Evolutionary conservation across 2,329 filamentous ascomycete species (phyloP).

Genomic region (Zymoseptoria crescenta): DNA sequence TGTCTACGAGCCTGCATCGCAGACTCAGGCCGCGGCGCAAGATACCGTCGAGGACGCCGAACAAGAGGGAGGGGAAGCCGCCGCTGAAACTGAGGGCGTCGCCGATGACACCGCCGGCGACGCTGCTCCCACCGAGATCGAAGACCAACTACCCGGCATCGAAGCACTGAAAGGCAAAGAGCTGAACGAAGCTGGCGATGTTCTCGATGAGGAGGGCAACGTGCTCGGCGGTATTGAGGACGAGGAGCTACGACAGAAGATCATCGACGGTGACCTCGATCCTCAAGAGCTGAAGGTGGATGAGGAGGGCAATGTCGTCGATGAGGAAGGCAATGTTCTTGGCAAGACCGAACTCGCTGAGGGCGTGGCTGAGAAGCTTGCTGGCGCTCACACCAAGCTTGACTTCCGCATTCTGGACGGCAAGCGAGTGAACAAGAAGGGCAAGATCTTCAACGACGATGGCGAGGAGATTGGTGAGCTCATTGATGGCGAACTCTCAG

Average conservation of each 20-base stretch:
- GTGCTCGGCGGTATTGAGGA: constrained; percentile 44
- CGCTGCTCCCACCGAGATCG: constrained; percentile 29
- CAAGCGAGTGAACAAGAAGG: constrained; percentile 52
- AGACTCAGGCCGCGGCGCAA: constrained; percentile 36
- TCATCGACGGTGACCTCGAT: constrained; percentile 33
- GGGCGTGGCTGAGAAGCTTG: constrained; percentile 41
- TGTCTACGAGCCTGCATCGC: constrained; percentile 34
- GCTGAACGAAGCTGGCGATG: constrained; percentile 43
- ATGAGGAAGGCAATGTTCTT: constrained; percentile 44
- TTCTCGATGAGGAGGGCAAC: constrained; percentile 43
- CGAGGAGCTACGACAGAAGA: constrained; percentile 34
- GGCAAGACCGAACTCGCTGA: constrained; percentile 45
- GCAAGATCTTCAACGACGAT: constrained; percentile 44
- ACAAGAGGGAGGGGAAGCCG: constrained; percentile 28
- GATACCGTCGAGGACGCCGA: constrained; percentile 31
- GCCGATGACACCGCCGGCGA: constrained; percentile 27
- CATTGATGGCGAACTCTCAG: constrained; percentile 37
- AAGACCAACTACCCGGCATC: constrained; percentile 45
- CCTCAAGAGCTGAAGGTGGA: constrained; percentile 44
- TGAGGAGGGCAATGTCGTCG: constrained; percentile 44
- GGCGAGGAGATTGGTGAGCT: constrained; percentile 46
- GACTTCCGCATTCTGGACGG: constrained; percentile 44
- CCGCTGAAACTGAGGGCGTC: constrained; percentile 24
- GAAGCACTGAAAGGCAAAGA: constrained; percentile 45
- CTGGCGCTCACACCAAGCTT: constrained; percentile 31